Evolutionary conservation across 2,329 filamentous ascomycete species (phyloP), one percentile per base, ranked within the genome.

Genomic region (Pseudogymnoascus sp.): DNA sequence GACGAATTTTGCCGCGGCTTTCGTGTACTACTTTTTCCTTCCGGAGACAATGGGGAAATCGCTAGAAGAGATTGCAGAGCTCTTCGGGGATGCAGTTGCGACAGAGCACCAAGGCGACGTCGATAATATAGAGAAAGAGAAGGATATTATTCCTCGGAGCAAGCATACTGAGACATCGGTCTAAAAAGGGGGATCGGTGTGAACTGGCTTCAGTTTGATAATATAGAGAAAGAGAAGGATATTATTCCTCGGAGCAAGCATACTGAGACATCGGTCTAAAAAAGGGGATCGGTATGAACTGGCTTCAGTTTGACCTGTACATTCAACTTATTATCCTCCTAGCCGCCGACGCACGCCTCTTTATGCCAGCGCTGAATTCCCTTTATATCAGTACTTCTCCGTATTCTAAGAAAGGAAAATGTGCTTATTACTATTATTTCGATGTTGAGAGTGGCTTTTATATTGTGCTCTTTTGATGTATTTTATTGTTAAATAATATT

Each of bases 41-140:
- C 85, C 86, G 66, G 86, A 89, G 77, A 89, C 87, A 61, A 88
- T 88, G 75, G 85, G 85, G 45, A 78, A 89, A 19, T 84, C 81
- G 0, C 80, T 89, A 45, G 87, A 90, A 74, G 81, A 87, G 70
- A 77, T 77, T 67, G 72, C 69, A 2, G 70, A 67, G 48, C 48
- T 70, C 0, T 74, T 75, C 60, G 73, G 71, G 4, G 70, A 70
- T 37, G 64, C 67, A 60, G 57, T 60, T 6, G 63, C 57, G 11
- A 63, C 62, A 23, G 63, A 51, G 64, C 34, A 66, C 39, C 16
- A 8, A 11, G 16, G 39, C 39, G 39, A 43, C 39, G 21, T 43
- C 39, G 16, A 43, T 6, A 13, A 16, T 21, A 19, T 21, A 21
- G 16, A 43, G 8, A 43, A 43, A 43, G 39, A 43, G 39, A 19